phyloP scores from a whole-genome alignment of 108 stramenopile genomes.

The Skeletonema marinoi region DNA sequence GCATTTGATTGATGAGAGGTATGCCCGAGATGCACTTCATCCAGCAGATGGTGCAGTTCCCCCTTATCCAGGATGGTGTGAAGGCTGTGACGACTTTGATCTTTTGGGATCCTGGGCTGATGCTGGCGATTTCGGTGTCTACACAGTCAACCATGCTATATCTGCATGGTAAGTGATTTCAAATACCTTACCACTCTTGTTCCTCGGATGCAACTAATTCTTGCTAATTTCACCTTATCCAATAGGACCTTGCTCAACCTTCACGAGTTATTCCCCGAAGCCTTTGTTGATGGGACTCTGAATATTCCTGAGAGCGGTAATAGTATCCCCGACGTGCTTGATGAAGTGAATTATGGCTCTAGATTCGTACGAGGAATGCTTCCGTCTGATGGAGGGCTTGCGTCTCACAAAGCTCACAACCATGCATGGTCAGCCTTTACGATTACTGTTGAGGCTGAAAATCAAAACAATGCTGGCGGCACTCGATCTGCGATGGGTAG shows the following conservation, averaged over 20 bases:
- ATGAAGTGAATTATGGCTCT: constrained; percentile 33
- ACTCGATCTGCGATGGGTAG: constrained; percentile 28
- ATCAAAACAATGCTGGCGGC: not conserved
- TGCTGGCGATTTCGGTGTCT: constrained; percentile 29
- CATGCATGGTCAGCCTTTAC: constrained; percentile 34
- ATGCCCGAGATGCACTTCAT: constrained; percentile 26
- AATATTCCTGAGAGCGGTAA: constrained; percentile 36
- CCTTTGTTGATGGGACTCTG: constrained; percentile 15
- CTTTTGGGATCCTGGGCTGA: constrained; percentile 29
- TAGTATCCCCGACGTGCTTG: constrained; percentile 23
- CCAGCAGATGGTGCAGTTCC: constrained; percentile 14
- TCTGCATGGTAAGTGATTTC: too few species aligned
- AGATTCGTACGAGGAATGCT: constrained; percentile 36
- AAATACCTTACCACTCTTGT: too few species aligned
- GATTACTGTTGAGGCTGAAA: constrained; percentile 25
- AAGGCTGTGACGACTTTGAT: constrained; percentile 22
- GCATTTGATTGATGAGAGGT: constrained; percentile 28
- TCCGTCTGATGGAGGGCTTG: constrained; percentile 28
- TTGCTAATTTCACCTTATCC: too few species aligned
- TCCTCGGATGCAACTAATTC: too few species aligned
- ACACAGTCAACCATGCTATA: constrained; percentile 32
- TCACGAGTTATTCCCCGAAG: constrained; percentile 25
- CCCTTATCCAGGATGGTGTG: constrained; percentile 30
- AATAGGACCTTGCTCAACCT: constrained; percentile 27
- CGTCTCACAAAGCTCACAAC: constrained; percentile 31